Base-by-base conservation (phyloP, 371 early-diverging fungal genomes). In the Actinomortierella wolfii region DNA sequence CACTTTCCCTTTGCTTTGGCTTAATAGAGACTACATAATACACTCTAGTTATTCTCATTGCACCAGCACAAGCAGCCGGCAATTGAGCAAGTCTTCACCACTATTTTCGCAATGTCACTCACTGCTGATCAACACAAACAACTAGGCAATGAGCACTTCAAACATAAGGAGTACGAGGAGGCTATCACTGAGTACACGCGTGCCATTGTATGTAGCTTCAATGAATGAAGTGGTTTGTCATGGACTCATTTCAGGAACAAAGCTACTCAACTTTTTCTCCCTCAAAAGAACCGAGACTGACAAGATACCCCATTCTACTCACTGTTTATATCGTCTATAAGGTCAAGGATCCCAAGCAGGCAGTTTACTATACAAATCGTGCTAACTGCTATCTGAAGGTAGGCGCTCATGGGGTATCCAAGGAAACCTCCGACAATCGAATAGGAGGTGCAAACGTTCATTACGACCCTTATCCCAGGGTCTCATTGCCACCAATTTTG, bases 301-400 rank as follows among this genome's bases (percentile, higher is more conserved):
- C n/a, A n/a, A n/a, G n/a, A n/a, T n/a, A n/a, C n/a, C n/a, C n/a
- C n/a, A n/a, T 45, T 17, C 3, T 45, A 18, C 15, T 45, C 21
- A 5, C 21, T 4, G 4, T 2, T 20, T 41, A 20, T 13, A 18
- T 2, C 11, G 23, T 20, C 34, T 3, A 43, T 49, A 68, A 87
- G 87, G 89, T 89, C 51, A 81, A 90, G 59, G 83, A 89, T 61
- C 83, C 87, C 1, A 73, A 57, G 28, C 83, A 88, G 39, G 79
- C 87, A 15, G 73, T 86, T 6, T 91, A 90, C 67, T 93, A 87
- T 67, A 89, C 91, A 17, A 94, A 94, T 68, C 79, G 94, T 39
- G 91, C 94, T 24, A 77, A 91, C 20, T 87, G 88, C 62, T 89
- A 85, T 63, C 82, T 88, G 29, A 88, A 88, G 81, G 86, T 85